These are phyloP conservation scores for Yamadazyma scolyti DNA, from an alignment of 805 yeast genomes.

Conservation along the genomic window DNA sequence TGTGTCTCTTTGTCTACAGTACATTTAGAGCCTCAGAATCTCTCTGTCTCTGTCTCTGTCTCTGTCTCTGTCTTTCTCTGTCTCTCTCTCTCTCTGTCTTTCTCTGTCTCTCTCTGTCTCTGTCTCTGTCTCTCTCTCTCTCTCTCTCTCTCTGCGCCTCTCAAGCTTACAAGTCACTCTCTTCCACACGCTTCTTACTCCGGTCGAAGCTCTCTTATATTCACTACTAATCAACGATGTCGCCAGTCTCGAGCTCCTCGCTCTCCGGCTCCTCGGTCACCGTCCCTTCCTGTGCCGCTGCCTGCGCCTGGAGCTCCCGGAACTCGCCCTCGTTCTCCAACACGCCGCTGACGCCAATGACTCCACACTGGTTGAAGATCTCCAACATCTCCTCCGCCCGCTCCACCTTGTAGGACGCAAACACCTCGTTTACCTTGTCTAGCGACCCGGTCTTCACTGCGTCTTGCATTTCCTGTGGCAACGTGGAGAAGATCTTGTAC, in stretches of 20 bases:
- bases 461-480: slow-evolving; percentile 60
- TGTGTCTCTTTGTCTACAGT: no score
- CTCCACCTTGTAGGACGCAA: slow-evolving; percentile 64
- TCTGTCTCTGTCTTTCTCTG: no score
- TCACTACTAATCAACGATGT: slow-evolving; percentile 14
- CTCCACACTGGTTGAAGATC: slow-evolving; percentile 73
- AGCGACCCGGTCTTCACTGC: slow-evolving; percentile 73
- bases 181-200: no score
- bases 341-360: slow-evolving; percentile 75
- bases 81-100: no score
- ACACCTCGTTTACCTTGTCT: slow-evolving; percentile 79
- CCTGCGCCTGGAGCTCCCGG: slow-evolving; percentile 48
- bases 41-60: no score
- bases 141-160: no score
- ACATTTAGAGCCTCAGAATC: no score
- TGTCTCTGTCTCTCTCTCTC: no score
- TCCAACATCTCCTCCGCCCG: slow-evolving; percentile 81
- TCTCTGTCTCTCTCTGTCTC: no score
- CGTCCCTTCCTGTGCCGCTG: slow-evolving; percentile 21
- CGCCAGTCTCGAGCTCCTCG: slow-evolving; percentile 10
- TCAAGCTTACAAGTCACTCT: no score
- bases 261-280: no score
- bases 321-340: slow-evolving; percentile 73
- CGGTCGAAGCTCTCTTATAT: not conserved
- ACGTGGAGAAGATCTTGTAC: slow-evolving; percentile 51